These are phyloP conservation scores for Cyberlindnera euphorbiiphila DNA, from an alignment of 805 yeast species.

Conservation along the genomic window DNA sequence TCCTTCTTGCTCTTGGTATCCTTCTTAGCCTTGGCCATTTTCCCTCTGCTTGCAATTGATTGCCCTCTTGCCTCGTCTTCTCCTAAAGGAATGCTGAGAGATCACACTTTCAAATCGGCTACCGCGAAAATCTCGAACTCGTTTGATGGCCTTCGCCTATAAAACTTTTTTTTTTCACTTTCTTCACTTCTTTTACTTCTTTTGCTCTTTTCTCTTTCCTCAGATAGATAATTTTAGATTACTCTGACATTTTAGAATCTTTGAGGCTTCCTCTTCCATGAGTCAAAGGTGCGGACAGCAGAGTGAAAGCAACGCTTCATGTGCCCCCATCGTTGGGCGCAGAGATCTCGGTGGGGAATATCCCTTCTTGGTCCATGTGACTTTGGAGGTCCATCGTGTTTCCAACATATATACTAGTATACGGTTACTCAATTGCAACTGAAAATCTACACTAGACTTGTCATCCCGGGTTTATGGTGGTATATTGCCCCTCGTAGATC, in stretches of 20 bases:
- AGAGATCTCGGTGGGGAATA: slow-evolving; percentile 5
- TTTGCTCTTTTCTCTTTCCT: slow-evolving; percentile 21
- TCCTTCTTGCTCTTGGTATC: slow-evolving; percentile 13
- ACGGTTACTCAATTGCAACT: no score
- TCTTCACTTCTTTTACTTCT: not conserved
- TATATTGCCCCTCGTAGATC: no score
- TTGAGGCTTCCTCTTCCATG: slow-evolving; percentile 28
- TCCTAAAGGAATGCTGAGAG: no score
- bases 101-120: no score
- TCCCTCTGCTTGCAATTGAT: slow-evolving; percentile 2
- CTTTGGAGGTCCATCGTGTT: not conserved
- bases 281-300: slow-evolving; percentile 48
- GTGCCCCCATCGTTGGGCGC: slow-evolving; percentile 10
- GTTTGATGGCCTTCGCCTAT: not conserved
- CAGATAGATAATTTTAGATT: slow-evolving; percentile 28
- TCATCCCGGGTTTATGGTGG: no score
- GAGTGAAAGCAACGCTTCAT: slow-evolving; percentile 36
- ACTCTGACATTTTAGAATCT: slow-evolving; percentile 42
- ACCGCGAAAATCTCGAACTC: no score
- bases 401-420: slow-evolving; percentile 8
- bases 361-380: not conserved
- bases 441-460: no score
- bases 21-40: slow-evolving; percentile 12
- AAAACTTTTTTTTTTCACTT: not conserved
- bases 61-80: slow-evolving; percentile 1